Percentiles rank a stretch among this genome's conserved stretches.
Conservation (phyloP, 352 stramenopile genomes). For the Phytopythium helicoides region DNA sequence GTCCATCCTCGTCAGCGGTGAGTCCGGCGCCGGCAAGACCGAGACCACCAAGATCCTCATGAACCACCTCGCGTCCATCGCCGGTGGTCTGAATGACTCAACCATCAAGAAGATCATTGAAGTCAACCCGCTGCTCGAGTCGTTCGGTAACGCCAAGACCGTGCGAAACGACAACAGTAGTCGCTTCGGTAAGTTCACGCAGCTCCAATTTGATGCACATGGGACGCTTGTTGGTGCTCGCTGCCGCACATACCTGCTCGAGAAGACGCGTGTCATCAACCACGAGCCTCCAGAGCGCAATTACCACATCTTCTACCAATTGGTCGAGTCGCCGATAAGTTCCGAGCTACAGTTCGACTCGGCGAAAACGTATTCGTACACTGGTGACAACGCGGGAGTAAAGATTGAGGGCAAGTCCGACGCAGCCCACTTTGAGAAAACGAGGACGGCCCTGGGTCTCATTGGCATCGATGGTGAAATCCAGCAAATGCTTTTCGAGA, state of each 20-base stretch:
- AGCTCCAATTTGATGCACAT: constrained; percentile 90
- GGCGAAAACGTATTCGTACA: constrained; percentile 58
- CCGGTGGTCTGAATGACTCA: constrained; percentile 84
- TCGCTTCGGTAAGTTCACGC: constrained; percentile 97
- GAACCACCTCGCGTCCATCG: constrained; percentile 84
- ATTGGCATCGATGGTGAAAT: constrained; percentile 84
- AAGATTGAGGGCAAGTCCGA: constrained; percentile 80
- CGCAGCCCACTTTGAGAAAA: constrained; percentile 83
- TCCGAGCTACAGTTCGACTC: constrained; percentile 49
- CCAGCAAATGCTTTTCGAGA: constrained; percentile 90
- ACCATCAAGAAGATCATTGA: constrained; percentile 96
- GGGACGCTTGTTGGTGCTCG: constrained; percentile 90
- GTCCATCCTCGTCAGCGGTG: constrained; percentile 83
- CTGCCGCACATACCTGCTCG: constrained; percentile 95
- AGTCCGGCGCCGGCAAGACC: constrained; percentile 92
- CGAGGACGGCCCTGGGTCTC: constrained; percentile 55
- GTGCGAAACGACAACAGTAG: constrained; percentile 97
- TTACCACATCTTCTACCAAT: constrained; percentile 97
- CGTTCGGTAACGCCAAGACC: constrained; percentile 98
- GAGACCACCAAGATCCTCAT: constrained; percentile 94
- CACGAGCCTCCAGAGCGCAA: constrained; percentile 93
- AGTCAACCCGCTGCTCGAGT: constrained; percentile 98
- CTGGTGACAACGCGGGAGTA: constrained; percentile 52
- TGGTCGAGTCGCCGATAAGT: constrained; percentile 56
- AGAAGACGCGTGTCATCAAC: constrained; percentile 96